These are phyloP conservation scores for Brassica carinata DNA, from an alignment of 345 rosid genomes.

Conservation along the genomic window DNA sequence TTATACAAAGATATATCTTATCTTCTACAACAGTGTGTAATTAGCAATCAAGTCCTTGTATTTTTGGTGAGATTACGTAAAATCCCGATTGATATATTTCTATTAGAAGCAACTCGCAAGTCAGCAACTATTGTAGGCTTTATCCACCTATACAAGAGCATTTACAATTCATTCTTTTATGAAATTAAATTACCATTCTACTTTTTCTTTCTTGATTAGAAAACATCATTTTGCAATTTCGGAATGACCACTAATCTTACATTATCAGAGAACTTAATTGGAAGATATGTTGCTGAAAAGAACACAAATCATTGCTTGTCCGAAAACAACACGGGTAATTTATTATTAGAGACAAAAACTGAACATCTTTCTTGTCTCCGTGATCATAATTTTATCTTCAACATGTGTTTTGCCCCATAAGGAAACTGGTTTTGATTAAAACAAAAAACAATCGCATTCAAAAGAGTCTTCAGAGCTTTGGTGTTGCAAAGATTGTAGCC, in stretches of 20 bases:
- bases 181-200: neutral
- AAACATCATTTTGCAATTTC: neutral
- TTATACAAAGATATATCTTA: neutral
- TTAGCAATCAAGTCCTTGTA: neutral
- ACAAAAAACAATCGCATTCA: neutral
- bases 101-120: no score
- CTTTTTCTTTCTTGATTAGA: neutral
- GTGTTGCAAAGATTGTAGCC: slow-evolving; percentile 25
- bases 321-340: neutral
- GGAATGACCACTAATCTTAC: neutral
- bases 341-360: neutral
- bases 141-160: neutral
- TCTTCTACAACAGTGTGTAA: neutral
- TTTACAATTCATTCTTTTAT: neutral
- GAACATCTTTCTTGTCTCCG: neutral
- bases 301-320: neutral
- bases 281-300: neutral
- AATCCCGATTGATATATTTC: neutral
- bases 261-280: neutral
- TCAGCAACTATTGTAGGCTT: neutral
- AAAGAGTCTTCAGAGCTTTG: slow-evolving; percentile 42
- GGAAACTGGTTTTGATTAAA: neutral
- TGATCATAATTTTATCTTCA: neutral
- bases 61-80: neutral
- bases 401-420: neutral